Conservation (phyloP, 2,329 filamentous ascomycete species). For the Fusarium abutilonis region DNA sequence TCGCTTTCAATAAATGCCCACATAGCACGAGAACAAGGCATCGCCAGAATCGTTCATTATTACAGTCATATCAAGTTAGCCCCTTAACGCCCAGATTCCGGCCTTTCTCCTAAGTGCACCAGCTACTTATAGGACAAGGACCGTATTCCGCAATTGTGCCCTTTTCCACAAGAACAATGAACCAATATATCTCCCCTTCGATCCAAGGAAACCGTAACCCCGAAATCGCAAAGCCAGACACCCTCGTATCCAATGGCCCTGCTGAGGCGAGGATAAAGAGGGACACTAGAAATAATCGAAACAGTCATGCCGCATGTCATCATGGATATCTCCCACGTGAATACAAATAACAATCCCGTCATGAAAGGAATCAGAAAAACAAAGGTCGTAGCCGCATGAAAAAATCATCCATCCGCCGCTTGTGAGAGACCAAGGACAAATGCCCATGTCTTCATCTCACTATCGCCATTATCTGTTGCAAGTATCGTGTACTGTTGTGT, state of each 20-base stretch:
- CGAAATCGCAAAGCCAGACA: constrained; percentile 13
- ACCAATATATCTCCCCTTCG: neutral
- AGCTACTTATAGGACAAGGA: constrained; percentile 13
- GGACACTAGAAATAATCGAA: constrained; percentile 23
- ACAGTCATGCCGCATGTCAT: constrained; percentile 41
- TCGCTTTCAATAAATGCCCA: too few species aligned
- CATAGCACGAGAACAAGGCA: too few species aligned
- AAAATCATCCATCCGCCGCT: constrained; percentile 28
- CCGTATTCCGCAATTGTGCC: constrained; percentile 7
- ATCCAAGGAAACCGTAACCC: constrained; percentile 1
- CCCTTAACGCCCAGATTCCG: constrained; percentile 17
- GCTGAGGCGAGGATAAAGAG: constrained; percentile 1
- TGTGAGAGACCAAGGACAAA: constrained; percentile 12
- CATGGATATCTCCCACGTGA: constrained; percentile 36
- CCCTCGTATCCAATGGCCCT: constrained; percentile 6
- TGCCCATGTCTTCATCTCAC: constrained; percentile 18
- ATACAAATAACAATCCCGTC: constrained; percentile 35
- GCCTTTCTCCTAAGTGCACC: constrained; percentile 1
- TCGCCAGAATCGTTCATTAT: constrained; percentile 16
- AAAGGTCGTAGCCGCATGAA: constrained; percentile 37
- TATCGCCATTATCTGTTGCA: constrained; percentile 25
- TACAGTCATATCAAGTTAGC: constrained; percentile 12
- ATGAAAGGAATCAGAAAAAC: constrained; percentile 30
- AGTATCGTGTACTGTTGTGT: constrained; percentile 23
- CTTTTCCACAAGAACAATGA: constrained; percentile 4